Evolutionary conservation across 108 stramenopile species (phyloP), one percentile per base, ranked within the genome.

Genomic region (Skeletonema grethae): DNA sequence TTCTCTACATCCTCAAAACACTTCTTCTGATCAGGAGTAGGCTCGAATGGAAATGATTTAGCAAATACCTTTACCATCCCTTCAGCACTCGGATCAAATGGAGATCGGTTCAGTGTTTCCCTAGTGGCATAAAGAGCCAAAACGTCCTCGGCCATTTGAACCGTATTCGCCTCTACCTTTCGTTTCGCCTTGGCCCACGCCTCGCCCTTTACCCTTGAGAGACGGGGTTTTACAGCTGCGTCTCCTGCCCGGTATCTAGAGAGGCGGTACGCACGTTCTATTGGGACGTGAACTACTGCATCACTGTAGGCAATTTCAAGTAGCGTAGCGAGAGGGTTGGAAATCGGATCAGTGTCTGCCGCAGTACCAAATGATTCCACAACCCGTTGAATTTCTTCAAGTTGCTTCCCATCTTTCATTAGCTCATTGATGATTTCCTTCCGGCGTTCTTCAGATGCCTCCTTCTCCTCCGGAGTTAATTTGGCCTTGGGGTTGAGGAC

Each of bases 1-100:
- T 95, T 90, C 70, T 94, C 92, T 4, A 97, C 86, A 61, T 93
- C 90, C 70, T 91, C 87, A 67, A 95, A 92, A 63, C 91, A 92
- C 57, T 83, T 87, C 45, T 67, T 63, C 82, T 98, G 97, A 74
- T 97, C 97, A 2, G 77, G 70, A 0, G 97, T 97, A 3, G 95
- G 94, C 31, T 87, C 84, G 80, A 85, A 94, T 24, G 75, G 70
- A 57, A 97, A 97, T 4, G 85, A 82, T 36, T 78, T 71, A 60
- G 83, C 90, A 70, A 98, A 95, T 30, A 83, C 63, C 32, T 86
- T 79, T 11, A 95, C 82, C 59, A 67, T 66, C 10, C 76, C 75
- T 67, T 93, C 92, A 6, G 76, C 59, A 15, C 79, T 67, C 2
- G 92, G 89, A 75, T 90, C 85, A 57, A 88, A 91, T 0, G 90